Base-by-base conservation (phyloP, 1,139 yeast species). In the Kurtzmaniella quercitrusa region DNA sequence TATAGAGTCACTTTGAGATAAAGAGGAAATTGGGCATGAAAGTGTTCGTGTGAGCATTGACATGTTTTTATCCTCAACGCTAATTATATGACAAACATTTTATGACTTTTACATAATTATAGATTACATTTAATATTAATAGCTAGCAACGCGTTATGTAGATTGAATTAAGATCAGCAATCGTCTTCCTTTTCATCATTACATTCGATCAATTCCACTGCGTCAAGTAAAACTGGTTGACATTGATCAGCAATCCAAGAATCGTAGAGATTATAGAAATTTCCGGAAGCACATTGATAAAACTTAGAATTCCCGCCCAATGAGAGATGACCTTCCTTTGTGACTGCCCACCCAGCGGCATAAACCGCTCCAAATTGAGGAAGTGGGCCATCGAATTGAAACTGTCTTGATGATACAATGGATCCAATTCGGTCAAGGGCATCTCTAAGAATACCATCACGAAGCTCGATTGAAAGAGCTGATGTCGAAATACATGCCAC, bases 331-430 rank as follows among this genome's bases (percentile, higher is more conserved):
- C 74, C 75, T 5, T 59, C 50, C 9, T 48, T 42, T n/a, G 74
- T 63, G 26, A 71, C 59, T 16, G 67, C 60, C 75, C 76, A 71
- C 2, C 75, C 76, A 23, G 69, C 65, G 33, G 75, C 74, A 45
- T 59, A 69, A 18, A 69, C 49, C 7, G 74, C 55, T 17, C 74
- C 75, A 47, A 60, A 59, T 52, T 67, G 74, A 33, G 75, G 76
- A 18, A 67, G 61, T 14, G 75, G 73, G 3, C 74, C 74, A 50
- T 72, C 77, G 47, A 72, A 71, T 53, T 69, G 76, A 51, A 71
- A 67, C 50, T 71, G 76, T 42, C 63, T 65, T 42, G 66, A 65
- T 2, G 68, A 59, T 15, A 71, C 76, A 48, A 71, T 69, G 19
- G 73, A 60, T 2, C 76, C 77, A 41, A 70, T 63, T 48, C 75